Evolutionary conservation across 345 rosid species (phyloP).

Genomic region (Raphanus sativus): DNA sequence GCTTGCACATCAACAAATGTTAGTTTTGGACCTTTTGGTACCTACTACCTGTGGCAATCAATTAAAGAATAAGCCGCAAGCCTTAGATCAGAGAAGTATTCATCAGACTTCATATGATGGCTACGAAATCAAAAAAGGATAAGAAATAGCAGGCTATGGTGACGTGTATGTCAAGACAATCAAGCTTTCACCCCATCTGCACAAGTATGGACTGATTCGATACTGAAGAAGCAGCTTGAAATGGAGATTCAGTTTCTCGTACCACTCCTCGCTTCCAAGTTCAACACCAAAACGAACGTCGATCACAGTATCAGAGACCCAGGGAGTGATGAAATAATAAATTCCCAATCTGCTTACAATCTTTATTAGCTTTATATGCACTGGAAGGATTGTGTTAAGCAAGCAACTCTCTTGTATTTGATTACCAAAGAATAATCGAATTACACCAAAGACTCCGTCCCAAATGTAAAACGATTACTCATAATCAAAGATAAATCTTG

Average conservation of each 20-base stretch:
- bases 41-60: too few relatives aligned
- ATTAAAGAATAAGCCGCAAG: conserved; percentile 41
- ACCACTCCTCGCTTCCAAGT: conserved; percentile 88
- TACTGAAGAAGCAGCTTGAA: conserved; percentile 93
- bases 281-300: conserved; percentile 91
- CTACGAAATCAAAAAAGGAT: conserved; percentile 42
- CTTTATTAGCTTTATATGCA: conserved; percentile 48
- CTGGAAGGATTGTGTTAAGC: too few relatives aligned
- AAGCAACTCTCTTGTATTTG: too few relatives aligned
- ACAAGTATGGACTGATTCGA: conserved; percentile 90
- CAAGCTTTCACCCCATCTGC: conserved; percentile 88
- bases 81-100: conserved; percentile 78
- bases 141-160: conserved; percentile 89
- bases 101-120: conserved; percentile 87
- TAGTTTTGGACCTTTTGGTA: too few relatives aligned
- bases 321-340: conserved; percentile 82
- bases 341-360: conserved; percentile 87
- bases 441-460: too few relatives aligned
- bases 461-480: too few relatives aligned
- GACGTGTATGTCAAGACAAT: conserved; percentile 90
- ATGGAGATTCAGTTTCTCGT: conserved; percentile 67
- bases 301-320: conserved; percentile 94
- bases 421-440: too few relatives aligned
- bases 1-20: too few relatives aligned
- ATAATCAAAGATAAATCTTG: too few relatives aligned